Evolutionary conservation across 768 basidiomycete species (phyloP).

Genomic region (Terana coerulea): DNA sequence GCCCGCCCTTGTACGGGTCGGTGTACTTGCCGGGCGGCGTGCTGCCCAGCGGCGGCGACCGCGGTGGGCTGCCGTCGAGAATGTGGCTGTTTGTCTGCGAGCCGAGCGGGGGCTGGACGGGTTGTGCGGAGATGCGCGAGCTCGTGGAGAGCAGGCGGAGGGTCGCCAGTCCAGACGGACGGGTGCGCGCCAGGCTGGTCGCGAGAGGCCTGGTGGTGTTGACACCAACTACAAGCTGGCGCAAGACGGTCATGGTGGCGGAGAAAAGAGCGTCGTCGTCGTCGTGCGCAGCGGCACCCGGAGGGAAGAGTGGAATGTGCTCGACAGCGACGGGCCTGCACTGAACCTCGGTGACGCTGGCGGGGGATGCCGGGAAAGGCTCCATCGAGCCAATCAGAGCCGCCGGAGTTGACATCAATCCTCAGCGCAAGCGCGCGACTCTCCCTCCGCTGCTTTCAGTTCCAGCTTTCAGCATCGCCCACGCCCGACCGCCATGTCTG

Average conservation of each 20-base stretch:
- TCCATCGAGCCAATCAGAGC: conserved; percentile 44
- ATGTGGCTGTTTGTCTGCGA: conserved; percentile 19
- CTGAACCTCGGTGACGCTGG: conserved; percentile 20
- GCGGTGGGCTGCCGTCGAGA: conserved; percentile 13
- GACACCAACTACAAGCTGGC: conserved; percentile 48
- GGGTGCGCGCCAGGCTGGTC: conserved; percentile 24
- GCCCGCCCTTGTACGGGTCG: conserved; percentile 73
- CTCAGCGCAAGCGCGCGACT: neutral
- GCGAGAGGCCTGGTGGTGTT: conserved; percentile 43
- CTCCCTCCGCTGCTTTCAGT: neutral
- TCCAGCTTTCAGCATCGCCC: too few species aligned
- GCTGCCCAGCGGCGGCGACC: conserved; percentile 25
- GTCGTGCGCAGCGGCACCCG: conserved; percentile 18
- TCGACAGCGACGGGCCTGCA: conserved; percentile 23
- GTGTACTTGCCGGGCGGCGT: conserved; percentile 44
- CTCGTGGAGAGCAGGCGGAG: conserved; percentile 50
- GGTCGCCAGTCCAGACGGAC: conserved; percentile 36
- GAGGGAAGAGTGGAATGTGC: conserved; percentile 19
- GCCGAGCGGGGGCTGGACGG: conserved; percentile 8
- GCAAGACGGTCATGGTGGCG: conserved; percentile 50
- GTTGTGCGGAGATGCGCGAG: conserved; percentile 20
- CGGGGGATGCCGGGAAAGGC: conserved; percentile 24
- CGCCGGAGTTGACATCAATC: conserved; percentile 20
- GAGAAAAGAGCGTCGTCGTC: conserved; percentile 12
- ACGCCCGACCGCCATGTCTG: conserved; percentile 36